phyloP scores from a whole-genome alignment of 805 yeast species.

The Brettanomyces nanus region DNA sequence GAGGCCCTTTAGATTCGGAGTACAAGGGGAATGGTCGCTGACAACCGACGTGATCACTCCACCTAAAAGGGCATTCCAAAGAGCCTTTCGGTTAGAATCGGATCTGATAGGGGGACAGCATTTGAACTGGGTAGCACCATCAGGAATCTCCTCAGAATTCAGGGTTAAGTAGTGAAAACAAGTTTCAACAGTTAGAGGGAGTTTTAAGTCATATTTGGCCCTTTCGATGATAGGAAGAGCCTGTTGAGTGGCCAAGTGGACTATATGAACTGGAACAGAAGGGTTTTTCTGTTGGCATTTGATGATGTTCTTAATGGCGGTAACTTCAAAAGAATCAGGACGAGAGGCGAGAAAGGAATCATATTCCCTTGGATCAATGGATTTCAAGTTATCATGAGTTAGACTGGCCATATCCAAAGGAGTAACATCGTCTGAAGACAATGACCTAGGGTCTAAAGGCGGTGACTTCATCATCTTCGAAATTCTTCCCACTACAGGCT shows the following conservation, averaged over 20 bases:
- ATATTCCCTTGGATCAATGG: conserved; percentile 56
- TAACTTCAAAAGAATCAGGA: conserved; percentile 82
- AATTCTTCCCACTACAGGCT: conserved; percentile 44
- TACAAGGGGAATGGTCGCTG: conserved; percentile 94
- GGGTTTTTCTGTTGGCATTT: conserved; percentile 51
- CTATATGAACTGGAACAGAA: conserved; percentile 70
- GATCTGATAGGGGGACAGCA: conserved; percentile 94
- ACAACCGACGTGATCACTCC: conserved; percentile 76
- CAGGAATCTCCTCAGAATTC: conserved; percentile 68
- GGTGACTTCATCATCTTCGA: conserved; percentile 29
- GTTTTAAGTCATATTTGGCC: conserved; percentile 44
- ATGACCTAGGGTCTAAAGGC: conserved; percentile 9
- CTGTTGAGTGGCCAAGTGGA: conserved; percentile 79
- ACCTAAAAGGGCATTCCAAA: conserved; percentile 71
- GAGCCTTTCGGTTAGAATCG: conserved; percentile 55
- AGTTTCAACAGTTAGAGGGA: conserved; percentile 81
- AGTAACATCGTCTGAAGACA: conserved; percentile 15
- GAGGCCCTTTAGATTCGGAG: conserved; percentile 79
- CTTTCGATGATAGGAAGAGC: conserved; percentile 66
- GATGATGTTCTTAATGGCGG: conserved; percentile 71
- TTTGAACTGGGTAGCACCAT: conserved; percentile 75
- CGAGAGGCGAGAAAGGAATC: conserved; percentile 72
- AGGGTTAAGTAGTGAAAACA: conserved; percentile 87
- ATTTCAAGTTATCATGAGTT: conserved; percentile 24
- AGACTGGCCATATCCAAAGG: conserved; percentile 19